Conservation (phyloP, 2,329 filamentous ascomycete genomes). For the Claviceps paspali region DNA sequence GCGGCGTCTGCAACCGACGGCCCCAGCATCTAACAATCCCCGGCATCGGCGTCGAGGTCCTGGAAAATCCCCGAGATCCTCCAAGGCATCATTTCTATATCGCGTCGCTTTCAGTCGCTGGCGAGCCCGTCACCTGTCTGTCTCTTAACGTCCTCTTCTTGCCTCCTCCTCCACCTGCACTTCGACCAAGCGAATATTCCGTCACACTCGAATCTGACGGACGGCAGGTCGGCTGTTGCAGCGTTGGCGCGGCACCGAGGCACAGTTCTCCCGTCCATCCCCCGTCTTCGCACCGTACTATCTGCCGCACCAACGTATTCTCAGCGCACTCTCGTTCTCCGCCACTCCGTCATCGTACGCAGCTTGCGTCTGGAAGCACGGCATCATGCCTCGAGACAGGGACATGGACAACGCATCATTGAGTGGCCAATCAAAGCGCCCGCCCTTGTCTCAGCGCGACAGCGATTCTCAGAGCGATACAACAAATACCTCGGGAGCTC, state of each 20-base stretch:
- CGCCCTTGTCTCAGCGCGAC: constrained; percentile 22
- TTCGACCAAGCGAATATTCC: neutral
- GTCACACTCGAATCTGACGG: neutral
- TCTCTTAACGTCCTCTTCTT: neutral
- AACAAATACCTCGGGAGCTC: constrained; percentile 10
- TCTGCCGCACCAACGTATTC: neutral
- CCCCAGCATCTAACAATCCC: neutral
- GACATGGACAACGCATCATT: constrained; percentile 32
- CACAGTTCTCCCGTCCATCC: neutral
- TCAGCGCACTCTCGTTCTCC: neutral
- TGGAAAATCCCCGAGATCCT: neutral
- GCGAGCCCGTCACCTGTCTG: neutral
- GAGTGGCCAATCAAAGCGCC: constrained; percentile 41
- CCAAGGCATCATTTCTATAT: neutral
- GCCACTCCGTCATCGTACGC: neutral
- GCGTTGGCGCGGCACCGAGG: no score
- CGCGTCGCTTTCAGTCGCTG: neutral
- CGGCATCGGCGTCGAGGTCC: neutral
- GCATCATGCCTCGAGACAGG: constrained; percentile 27
- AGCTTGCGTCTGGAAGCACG: neutral
- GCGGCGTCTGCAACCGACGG: neutral
- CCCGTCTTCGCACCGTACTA: neutral
- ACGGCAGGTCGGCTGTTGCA: neutral
- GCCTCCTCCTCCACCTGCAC: neutral
- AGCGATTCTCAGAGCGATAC: constrained; percentile 20